phyloP scores from a whole-genome alignment of 1,284 basidiomycete species.

The Trichosporon ovoides region DNA sequence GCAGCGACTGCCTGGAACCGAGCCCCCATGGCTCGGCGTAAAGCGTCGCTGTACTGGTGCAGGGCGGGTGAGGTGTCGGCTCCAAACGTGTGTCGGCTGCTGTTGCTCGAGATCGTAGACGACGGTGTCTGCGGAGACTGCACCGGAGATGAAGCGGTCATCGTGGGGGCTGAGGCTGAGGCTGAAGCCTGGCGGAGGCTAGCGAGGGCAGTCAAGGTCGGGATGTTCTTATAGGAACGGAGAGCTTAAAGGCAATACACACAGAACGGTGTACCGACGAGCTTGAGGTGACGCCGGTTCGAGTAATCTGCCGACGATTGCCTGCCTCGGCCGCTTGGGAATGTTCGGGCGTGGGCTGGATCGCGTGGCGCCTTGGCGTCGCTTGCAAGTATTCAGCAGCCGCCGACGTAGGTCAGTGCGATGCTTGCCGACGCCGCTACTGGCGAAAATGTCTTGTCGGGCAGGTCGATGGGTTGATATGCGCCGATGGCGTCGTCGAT shows the following conservation, averaged over 20 bases:
- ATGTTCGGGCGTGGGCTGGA: background rate
- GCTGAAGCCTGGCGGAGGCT: background rate
- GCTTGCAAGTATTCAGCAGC: too few relatives aligned
- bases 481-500: too few relatives aligned
- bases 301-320: too few relatives aligned
- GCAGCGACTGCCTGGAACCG: conserved; percentile 15
- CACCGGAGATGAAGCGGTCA: background rate
- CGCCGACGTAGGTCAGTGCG: conserved; percentile 1
- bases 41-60: conserved; percentile 18
- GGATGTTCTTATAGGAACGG: background rate
- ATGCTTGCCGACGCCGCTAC: background rate
- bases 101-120: background rate
- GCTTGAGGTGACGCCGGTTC: too few relatives aligned
- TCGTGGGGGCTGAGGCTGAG: background rate
- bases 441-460: background rate
- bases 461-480: background rate
- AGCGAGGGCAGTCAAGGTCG: too few relatives aligned
- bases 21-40: conserved; percentile 13
- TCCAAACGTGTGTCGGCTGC: conserved; percentile 3
- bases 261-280: too few relatives aligned
- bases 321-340: background rate
- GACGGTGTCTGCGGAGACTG: background rate
- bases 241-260: too few relatives aligned
- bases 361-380: conserved; percentile 2
- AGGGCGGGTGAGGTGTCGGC: background rate